Conservation (phyloP, 305 asterid species). For the Caryopteris hybrid region DNA sequence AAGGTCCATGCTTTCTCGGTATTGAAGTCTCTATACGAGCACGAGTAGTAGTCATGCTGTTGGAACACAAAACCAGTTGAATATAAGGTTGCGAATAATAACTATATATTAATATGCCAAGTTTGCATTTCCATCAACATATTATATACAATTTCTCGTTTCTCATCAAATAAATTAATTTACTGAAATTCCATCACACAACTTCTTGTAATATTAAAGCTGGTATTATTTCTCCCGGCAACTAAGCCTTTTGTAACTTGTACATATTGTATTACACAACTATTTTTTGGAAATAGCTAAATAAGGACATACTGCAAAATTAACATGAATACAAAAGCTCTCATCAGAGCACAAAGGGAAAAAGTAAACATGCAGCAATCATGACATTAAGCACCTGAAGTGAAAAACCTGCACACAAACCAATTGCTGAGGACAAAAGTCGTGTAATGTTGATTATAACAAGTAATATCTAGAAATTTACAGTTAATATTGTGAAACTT, state of each 20-base stretch:
- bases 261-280: no score
- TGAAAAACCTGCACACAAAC: neutral
- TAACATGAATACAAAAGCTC: neutral
- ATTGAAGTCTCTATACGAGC: conserved; percentile 89
- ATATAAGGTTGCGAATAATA: conserved; percentile 7
- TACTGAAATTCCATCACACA: neutral
- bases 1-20: conserved; percentile 99
- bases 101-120: neutral
- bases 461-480: neutral
- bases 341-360: no score
- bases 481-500: neutral
- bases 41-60: conserved; percentile 82
- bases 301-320: neutral
- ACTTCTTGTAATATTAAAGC: neutral
- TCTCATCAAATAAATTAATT: no score
- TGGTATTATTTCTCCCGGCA: neutral
- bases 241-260: conserved; percentile 8
- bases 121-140: neutral
- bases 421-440: neutral
- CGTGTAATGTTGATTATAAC: neutral
- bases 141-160: no score
- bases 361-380: no score
- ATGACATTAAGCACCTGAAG: neutral
- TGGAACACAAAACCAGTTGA: conserved; percentile 23
- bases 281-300: neutral